These are phyloP conservation scores for Clathrus columnatus DNA, from an alignment of 768 basidiomycete species.

Conservation along the genomic window DNA sequence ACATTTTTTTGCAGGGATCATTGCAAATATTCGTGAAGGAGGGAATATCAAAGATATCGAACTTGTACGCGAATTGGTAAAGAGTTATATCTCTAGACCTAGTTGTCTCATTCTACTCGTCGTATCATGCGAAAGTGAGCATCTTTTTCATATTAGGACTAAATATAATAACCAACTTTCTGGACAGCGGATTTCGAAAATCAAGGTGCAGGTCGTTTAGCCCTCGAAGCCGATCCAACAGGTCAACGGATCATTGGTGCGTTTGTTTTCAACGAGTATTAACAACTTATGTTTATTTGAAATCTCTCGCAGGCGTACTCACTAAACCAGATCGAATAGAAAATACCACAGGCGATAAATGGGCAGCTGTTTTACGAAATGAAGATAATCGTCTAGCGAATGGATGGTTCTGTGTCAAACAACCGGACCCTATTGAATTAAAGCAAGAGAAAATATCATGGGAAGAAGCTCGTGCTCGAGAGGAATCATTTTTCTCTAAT, in stretches of 20 bases:
- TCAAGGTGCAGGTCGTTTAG: slow-evolving; percentile 48
- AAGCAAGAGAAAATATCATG: slow-evolving; percentile 42
- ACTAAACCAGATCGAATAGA: slow-evolving; percentile 69
- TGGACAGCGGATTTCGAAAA: slow-evolving; percentile 58
- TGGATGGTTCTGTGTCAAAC: slow-evolving; percentile 54
- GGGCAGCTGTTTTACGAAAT: slow-evolving; percentile 30
- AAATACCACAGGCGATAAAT: slow-evolving; percentile 41
- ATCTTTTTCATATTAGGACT: background rate
- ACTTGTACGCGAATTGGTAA: slow-evolving; percentile 42
- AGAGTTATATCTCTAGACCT: slow-evolving; percentile 32
- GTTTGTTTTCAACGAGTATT: background rate
- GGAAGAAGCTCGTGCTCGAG: slow-evolving; percentile 47
- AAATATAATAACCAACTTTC: background rate
- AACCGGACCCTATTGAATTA: slow-evolving; percentile 43
- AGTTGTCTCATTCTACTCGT: slow-evolving; percentile 56
- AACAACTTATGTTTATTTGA: background rate
- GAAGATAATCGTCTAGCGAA: slow-evolving; percentile 32
- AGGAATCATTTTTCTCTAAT: slow-evolving; percentile 44
- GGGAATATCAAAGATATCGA: slow-evolving; percentile 50
- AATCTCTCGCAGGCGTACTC: slow-evolving; percentile 40
- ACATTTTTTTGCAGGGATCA: slow-evolving; percentile 36
- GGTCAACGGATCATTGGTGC: slow-evolving; percentile 58
- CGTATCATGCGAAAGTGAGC: slow-evolving; percentile 30
- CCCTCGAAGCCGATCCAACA: slow-evolving; percentile 40
- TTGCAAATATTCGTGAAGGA: slow-evolving; percentile 42